Evolutionary conservation across 1,284 basidiomycete genomes (phyloP), one percentile per base, ranked within the genome.

Genomic region (Coriolopsis trogii): DNA sequence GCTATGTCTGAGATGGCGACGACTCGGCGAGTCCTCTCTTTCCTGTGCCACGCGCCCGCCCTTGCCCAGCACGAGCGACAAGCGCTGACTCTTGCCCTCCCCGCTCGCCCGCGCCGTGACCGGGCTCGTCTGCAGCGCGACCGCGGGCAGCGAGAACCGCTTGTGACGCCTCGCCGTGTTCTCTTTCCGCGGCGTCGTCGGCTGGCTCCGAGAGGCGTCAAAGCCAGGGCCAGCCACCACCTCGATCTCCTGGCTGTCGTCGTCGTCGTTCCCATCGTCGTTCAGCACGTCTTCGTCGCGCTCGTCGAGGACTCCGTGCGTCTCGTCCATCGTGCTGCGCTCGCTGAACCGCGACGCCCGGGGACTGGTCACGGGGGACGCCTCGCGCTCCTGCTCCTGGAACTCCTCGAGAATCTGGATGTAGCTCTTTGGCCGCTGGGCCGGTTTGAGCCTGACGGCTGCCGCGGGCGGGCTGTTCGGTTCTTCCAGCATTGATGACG

Each of bases 91-190:
- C 51, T 66, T 62, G 25, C 73, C 68, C 58, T 73, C 72, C 18
- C 64, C 49, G 43, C 63, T 72, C 42, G 80, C 78, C 13, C 80
- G 76, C 20, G 85, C 77, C 38, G 84, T 86, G 8, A 91, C 87
- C n/a, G 79, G 80, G 28, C 81, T 82, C 30, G 84, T 82, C 59
- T 90, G 87, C 64, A 91, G 58, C 30, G 84, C 87, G 31, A 91
- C 74, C 10, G 86, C 86, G 46, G 88, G 87, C 51, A 87, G 60
- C 38, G 88, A 90, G 62, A 89, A 89, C 28, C 88, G 77, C 64
- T 89, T 87, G 60, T 74, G 75, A 60, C 80, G 68, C 58, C 85
- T 71, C 41, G 77, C 77, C 0, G 85, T 88, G 57, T 85, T 78
- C 63, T 88, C 88, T 56, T 66, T 73, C 33, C 60, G 39, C 16